Evolutionary conservation across 225 moss, liverwort and hornwort species (phyloP), one percentile per base, ranked within the genome.

Genomic region (Pseudoscleropodium purum): DNA sequence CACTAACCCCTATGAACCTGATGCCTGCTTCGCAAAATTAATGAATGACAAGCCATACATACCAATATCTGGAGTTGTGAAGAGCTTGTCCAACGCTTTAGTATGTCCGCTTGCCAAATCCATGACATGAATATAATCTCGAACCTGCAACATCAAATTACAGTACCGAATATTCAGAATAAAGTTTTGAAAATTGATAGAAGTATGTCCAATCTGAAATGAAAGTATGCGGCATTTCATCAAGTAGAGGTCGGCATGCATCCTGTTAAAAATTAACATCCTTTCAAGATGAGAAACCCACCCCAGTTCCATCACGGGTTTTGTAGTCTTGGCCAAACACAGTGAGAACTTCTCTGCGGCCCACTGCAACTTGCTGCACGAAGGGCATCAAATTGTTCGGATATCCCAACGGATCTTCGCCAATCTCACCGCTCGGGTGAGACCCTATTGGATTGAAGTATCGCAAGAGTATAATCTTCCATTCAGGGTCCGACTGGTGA

Each of bases 341-440:
- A 45, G 96, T 95, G 66, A 99, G 92, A 88, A 92, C 90, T 69
- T 94, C 93, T 84, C 94, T 90, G 77, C 97, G 95, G 36, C 96
- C 98, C 75, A 99, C 97, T 60, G 98, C 98, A 85, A 99, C 95
- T 91, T 99, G 97, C 91, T 99, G 98, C 84, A 99, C 92, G 65
- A 93, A 99, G 63, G 98, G 97, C 97, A 99, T 97, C 91, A 97
- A 93, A 89, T 99, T 99, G 93, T 99, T 99, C 15, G 98, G 98
- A 52, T 96, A 90, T 57, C 96, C 98, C 64, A 92, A 89, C 13
- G 96, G 98, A 79, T 97, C 98, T 92, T 99, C 97, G 65, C 98
- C 97, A 88, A 99, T 99, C 34, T 93, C 91, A 84, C 97, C 96
- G 49, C 97, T 99, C 37, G 97, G 96, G 87, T 99, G 96, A 21